Conservation (phyloP, 352 stramenopile genomes). For the Phytophthora pinifolia region DNA sequence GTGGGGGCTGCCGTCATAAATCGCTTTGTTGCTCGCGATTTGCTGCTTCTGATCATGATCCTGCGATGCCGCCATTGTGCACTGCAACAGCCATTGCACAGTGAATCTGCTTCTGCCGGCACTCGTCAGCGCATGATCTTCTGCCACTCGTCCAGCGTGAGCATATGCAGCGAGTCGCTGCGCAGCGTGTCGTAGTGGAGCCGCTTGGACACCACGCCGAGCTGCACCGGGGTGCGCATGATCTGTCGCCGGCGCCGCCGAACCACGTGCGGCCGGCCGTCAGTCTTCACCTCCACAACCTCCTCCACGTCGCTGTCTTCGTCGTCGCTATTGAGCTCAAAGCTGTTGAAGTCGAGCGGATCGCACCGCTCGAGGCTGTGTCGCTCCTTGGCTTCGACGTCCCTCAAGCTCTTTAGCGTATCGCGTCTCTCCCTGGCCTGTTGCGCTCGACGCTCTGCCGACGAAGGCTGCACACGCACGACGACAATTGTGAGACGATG, state of each 20-base stretch:
- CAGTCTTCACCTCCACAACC: slow-evolving; percentile 38
- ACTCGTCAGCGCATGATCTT: slow-evolving; percentile 44
- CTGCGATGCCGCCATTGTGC: background rate
- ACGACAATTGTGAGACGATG: background rate
- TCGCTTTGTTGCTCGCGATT: background rate
- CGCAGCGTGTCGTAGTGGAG: slow-evolving; percentile 59
- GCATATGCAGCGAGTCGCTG: slow-evolving; percentile 47
- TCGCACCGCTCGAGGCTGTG: slow-evolving; percentile 39
- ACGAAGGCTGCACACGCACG: slow-evolving; percentile 28
- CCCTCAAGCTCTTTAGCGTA: slow-evolving; percentile 23
- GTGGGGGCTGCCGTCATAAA: too few relatives aligned
- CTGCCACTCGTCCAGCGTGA: slow-evolving; percentile 66
- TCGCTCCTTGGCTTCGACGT: slow-evolving; percentile 22
- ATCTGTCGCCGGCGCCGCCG: slow-evolving; percentile 28
- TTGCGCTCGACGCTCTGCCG: slow-evolving; percentile 26
- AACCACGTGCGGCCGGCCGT: slow-evolving; percentile 43
- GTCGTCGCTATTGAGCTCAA: slow-evolving; percentile 53
- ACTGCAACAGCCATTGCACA: too few relatives aligned
- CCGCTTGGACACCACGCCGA: slow-evolving; percentile 56
- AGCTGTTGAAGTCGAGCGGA: slow-evolving; percentile 51
- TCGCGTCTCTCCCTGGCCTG: slow-evolving; percentile 20
- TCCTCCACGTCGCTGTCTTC: slow-evolving; percentile 52
- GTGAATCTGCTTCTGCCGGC: too few relatives aligned
- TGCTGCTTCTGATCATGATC: background rate
- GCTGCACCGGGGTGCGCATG: slow-evolving; percentile 36